Percentiles rank a stretch among this genome's conserved stretches.
Evolutionary conservation across 1,284 basidiomycete species (phyloP).

Genomic region (Leccinum pseudoinsigne): DNA sequence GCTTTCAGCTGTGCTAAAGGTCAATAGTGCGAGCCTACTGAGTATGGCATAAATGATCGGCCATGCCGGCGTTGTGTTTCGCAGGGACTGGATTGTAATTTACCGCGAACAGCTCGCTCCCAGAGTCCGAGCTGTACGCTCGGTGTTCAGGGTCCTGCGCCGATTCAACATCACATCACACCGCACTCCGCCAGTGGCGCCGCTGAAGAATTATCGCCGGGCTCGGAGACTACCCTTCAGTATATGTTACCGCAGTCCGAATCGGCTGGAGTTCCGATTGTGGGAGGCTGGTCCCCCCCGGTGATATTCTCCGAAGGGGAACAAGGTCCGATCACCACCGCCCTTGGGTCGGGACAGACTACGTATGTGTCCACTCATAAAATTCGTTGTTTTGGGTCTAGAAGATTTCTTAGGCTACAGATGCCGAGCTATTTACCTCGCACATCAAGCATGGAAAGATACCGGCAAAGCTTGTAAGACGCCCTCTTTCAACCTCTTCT

Average conservation of each 20-base stretch:
- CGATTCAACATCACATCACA: slow-evolving; percentile 4
- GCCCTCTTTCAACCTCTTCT: neutral
- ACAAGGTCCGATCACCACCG: slow-evolving; percentile 7
- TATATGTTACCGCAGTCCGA: slow-evolving; percentile 13
- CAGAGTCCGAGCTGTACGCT: slow-evolving; percentile 23
- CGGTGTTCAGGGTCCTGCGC: slow-evolving; percentile 15
- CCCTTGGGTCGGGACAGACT: slow-evolving; percentile 3
- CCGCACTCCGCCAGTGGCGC: slow-evolving; percentile 9
- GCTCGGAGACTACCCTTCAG: slow-evolving; percentile 3
- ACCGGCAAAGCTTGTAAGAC: slow-evolving; percentile 20
- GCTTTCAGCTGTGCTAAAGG: slow-evolving; percentile 8
- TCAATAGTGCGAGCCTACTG: slow-evolving; percentile 19
- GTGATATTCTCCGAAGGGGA: slow-evolving; percentile 4
- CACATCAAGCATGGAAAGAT: slow-evolving; percentile 5
- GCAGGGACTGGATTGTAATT: slow-evolving; percentile 11
- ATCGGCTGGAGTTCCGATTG: slow-evolving; percentile 1
- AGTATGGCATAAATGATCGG: slow-evolving; percentile 19
- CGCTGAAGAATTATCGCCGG: slow-evolving; percentile 4
- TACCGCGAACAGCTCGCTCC: slow-evolving; percentile 19
- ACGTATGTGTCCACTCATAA: slow-evolving; percentile 14
- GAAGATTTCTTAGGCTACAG: slow-evolving; percentile 13
- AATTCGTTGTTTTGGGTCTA: neutral
- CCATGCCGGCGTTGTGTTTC: slow-evolving; percentile 26
- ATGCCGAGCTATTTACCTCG: neutral
- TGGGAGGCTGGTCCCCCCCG: slow-evolving; percentile 2